Percentiles rank a stretch among this genome's conserved stretches.
Evolutionary conservation across 768 basidiomycete species (phyloP).

Genomic region (Trametes cinnabarina): DNA sequence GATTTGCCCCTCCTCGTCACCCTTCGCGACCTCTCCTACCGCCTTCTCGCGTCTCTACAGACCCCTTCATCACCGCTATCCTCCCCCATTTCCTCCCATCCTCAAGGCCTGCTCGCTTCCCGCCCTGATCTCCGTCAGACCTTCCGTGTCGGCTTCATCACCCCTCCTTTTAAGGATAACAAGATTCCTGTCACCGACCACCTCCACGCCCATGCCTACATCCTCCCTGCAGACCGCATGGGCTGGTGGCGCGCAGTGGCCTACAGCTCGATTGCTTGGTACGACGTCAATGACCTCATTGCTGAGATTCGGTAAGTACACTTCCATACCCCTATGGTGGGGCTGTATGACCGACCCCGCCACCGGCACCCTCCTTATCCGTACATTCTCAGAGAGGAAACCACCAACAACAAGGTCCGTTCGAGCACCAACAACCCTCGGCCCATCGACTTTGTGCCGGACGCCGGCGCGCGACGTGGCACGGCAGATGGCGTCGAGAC

Average conservation of each 20-base stretch:
- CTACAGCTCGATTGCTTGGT: constrained; percentile 71
- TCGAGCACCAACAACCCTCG: constrained; percentile 48
- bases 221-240: constrained; percentile 59
- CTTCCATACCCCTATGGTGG: not conserved
- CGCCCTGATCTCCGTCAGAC: constrained; percentile 14
- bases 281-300: constrained; percentile 72
- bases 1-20: constrained; percentile 71
- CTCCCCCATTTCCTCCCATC: constrained; percentile 29
- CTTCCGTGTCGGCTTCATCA: constrained; percentile 77
- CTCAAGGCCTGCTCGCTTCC: constrained; percentile 11
- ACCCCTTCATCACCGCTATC: constrained; percentile 22
- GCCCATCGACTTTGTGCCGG: constrained; percentile 72
- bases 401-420: constrained; percentile 81
- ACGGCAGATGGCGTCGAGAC: constrained; percentile 65
- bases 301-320: constrained; percentile 71
- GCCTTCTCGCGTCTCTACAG: constrained; percentile 51
- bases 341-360: not conserved
- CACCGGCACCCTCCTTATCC: not conserved
- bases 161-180: constrained; percentile 71
- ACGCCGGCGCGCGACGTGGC: constrained; percentile 66
- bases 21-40: constrained; percentile 55
- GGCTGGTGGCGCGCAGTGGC: constrained; percentile 74
- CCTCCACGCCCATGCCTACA: constrained; percentile 73
- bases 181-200: constrained; percentile 81
- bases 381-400: constrained; percentile 57